Evolutionary conservation across 371 early-diverging fungal species (phyloP), one percentile per base, ranked within the genome.

Genomic region (Thermomucor indicae-seudaticae): DNA sequence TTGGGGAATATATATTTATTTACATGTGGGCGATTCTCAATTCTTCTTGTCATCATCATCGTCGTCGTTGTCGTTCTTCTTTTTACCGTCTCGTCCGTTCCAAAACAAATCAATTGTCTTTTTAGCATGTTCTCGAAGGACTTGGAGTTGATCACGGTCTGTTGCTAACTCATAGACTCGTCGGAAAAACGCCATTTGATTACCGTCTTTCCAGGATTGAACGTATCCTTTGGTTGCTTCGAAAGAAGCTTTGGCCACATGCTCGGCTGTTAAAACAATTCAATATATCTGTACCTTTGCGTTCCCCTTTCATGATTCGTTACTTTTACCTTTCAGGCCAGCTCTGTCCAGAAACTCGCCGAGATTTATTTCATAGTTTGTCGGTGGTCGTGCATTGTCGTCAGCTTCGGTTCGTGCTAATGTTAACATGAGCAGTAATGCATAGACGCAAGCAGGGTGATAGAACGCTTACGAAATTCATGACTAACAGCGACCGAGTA

Each of bases 151-250:
- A 29, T 41, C 30, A 30, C 39, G 40, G 22, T 50, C 29, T 23
- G 44, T 44, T 16, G 43, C 16, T 14, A 43, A 49, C 35, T 58
- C 59, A 20, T 38, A 58, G 10, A 53, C 49, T 14, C 53, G 19
- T 14, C 42, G 22, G 19, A 58, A 58, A 40, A 58, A 58, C 11
- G 48, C 23, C 7, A 39, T 34, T n/a, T 58, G 59, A 2, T 53
- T 43, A 6, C 59, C 59, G 45, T 58, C 59, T 46, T 52, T 53
- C 59, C 59, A 58, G 4, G 53, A 53, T 11, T 48, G 43, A 28
- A 44, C 32, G 30, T 58, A 58, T 1, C 43, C 23, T 10, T 50
- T 41, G n/a, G 34, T 23, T 12, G 47, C 52, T 5, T 39, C 48
- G 30, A 38, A 40, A 5, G 51, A 51, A 24, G 30, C 41, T 11